Evolutionary conservation across 2,329 filamentous ascomycete genomes (phyloP), one percentile per base, ranked within the genome.

Genomic region (Pseudogymnoascus sp.): DNA sequence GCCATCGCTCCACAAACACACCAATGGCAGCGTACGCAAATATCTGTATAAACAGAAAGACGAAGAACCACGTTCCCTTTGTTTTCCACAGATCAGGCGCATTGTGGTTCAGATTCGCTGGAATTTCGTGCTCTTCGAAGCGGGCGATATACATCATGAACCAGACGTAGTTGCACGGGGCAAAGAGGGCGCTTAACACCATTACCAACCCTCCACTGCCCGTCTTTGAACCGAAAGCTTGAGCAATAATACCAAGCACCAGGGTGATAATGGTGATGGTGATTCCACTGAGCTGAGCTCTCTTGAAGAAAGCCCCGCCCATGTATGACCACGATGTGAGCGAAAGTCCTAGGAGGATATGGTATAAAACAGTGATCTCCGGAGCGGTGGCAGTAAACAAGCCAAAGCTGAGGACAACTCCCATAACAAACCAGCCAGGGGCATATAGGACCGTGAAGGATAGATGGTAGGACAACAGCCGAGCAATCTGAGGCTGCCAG

Each of bases 91-190:
- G 82, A 69, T 84, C 87, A 0, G 91, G 90, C 0, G 90, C 85
- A 1, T 78, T 78, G 43, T 85, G 74, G 4, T 83, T 71, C 2
- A 96, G 77, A 67, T 90, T 84, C 0, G 88, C 83, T 0, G 84
- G 78, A 43, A 79, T 71, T 16, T 84, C 79, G 63, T 86, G 73
- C 66, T 81, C 80, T 75, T 97, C 90, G 73, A 85, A 96, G 45
- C 90, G 86, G 11, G 92, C 90, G 75, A 93, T 83, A 67, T 88
- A 83, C 16, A 90, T 85, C 63, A 87, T 81, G 72, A 93, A 95
- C 73, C 88, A 92, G 13, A 93, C 89, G 72, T 92, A 96, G 70
- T 92, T 93, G 80, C 93, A 96, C 0, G 93, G 90, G 0, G 91
- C 85, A 73, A 97, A 97, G 0, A 97, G 75, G 13, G 96, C 73